A percentile compares a stretch with the other conserved stretches of the same genome.
Conservation (phyloP, 306 rosid species). For the Castanea mollissima region DNA sequence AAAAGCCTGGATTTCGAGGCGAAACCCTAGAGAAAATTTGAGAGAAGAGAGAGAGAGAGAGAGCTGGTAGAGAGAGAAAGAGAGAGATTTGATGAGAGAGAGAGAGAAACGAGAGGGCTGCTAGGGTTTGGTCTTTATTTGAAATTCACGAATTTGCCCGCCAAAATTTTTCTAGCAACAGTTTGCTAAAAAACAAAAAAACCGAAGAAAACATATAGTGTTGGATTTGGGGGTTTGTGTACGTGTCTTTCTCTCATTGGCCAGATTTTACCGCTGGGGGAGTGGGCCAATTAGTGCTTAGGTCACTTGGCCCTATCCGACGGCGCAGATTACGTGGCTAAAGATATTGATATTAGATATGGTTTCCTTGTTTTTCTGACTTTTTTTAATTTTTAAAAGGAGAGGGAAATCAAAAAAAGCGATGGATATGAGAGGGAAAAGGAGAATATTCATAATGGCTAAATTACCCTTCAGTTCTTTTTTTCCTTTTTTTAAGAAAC, state of each 20-base stretch:
- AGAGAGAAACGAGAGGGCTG: slow-evolving; percentile 16
- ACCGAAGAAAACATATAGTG: slow-evolving; percentile 18
- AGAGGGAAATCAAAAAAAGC: slow-evolving; percentile 14
- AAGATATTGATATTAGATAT: background rate
- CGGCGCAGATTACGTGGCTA: slow-evolving; percentile 43
- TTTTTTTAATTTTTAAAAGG: slow-evolving; percentile 3
- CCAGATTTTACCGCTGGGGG: background rate
- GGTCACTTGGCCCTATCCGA: slow-evolving; percentile 18
- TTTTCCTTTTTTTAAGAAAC: too few relatives aligned
- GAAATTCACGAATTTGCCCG: slow-evolving; percentile 67
- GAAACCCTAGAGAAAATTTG: background rate
- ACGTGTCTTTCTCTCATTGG: slow-evolving; percentile 18
- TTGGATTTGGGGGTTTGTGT: background rate
- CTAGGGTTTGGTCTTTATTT: slow-evolving; percentile 69
- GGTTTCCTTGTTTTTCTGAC: slow-evolving; percentile 5
- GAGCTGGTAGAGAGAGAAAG: slow-evolving; percentile 7
- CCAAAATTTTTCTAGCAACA: slow-evolving; percentile 51
- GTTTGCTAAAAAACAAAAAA: slow-evolving; percentile 7
- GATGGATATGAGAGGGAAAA: slow-evolving; percentile 18
- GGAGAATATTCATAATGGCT: background rate
- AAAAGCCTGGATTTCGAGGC: background rate
- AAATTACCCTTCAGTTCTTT: background rate
- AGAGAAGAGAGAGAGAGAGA: background rate
- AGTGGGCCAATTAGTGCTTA: slow-evolving; percentile 16
- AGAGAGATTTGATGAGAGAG: background rate